Percentiles rank a stretch among this genome's conserved stretches.
Conservation (phyloP, 257 asterid genomes). For the Solanum lycopersicoides region DNA sequence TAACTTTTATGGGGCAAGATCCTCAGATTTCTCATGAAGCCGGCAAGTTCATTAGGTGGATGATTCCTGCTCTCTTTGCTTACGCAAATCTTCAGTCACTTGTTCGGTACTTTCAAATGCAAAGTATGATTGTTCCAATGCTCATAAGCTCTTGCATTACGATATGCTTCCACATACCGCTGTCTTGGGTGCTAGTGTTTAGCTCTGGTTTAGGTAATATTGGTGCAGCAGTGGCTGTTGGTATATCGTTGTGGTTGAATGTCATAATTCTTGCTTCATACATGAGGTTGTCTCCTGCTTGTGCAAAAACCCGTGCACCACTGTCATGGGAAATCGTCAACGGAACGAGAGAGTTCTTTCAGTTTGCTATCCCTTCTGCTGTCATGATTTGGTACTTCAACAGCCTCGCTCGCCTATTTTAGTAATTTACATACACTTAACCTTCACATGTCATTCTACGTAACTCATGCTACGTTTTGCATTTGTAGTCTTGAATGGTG, state of each 20-base stretch:
- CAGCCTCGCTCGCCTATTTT: background rate
- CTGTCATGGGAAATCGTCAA: constrained; percentile 39
- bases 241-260: constrained; percentile 51
- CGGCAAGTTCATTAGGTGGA: constrained; percentile 50
- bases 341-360: constrained; percentile 44
- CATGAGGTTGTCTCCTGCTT: constrained; percentile 38
- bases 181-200: constrained; percentile 48
- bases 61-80: constrained; percentile 57
- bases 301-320: constrained; percentile 47
- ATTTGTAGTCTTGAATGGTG: constrained; percentile 67
- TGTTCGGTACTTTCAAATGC: constrained; percentile 47
- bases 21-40: constrained; percentile 69
- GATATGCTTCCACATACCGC: constrained; percentile 34
- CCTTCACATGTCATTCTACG: background rate
- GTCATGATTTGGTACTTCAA: constrained; percentile 48
- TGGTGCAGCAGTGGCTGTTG: constrained; percentile 56
- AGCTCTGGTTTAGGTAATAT: constrained; percentile 21
- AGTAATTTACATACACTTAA: background rate
- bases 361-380: constrained; percentile 63
- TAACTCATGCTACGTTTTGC: background rate
- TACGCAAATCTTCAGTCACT: constrained; percentile 51
- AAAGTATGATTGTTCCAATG: constrained; percentile 50
- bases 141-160: constrained; percentile 44
- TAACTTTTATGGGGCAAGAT: constrained; percentile 61
- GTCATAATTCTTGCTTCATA: constrained; percentile 28